Percentiles rank a stretch among this genome's conserved stretches.
Evolutionary conservation across 495 filamentous ascomycete species (phyloP).

Genomic region (Friedmanniomyces endolithicus): DNA sequence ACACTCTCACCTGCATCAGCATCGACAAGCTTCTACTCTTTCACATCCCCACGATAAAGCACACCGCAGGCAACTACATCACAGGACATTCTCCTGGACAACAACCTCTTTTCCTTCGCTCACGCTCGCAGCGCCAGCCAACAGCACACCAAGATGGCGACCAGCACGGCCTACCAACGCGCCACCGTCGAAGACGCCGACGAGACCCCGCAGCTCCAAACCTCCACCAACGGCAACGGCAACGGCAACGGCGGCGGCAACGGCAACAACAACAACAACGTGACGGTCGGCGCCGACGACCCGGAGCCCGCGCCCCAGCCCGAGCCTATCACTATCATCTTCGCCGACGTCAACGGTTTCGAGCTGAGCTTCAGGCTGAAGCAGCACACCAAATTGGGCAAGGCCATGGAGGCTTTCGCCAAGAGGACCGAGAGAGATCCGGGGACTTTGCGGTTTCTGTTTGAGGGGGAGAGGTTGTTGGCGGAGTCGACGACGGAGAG

Average conservation of each 20-base stretch:
- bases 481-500: not conserved
- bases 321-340: not conserved
- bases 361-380: conserved; percentile 7
- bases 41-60: no score
- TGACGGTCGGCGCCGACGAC: not conserved
- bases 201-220: not conserved
- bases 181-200: not conserved
- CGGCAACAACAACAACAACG: not conserved
- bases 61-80: no score
- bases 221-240: not conserved
- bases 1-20: no score
- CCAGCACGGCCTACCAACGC: no score
- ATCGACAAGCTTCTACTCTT: no score
- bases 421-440: not conserved
- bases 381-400: conserved; percentile 2
- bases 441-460: conserved; percentile 2
- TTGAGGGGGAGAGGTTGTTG: conserved; percentile 4
- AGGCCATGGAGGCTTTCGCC: conserved; percentile 11
- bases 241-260: not conserved
- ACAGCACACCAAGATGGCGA: not conserved
- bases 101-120: no score
- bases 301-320: not conserved
- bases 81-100: no score
- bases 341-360: not conserved
- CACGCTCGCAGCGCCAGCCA: no score